Base-by-base conservation (phyloP, 805 yeast species). In the Ogataea corticis region DNA sequence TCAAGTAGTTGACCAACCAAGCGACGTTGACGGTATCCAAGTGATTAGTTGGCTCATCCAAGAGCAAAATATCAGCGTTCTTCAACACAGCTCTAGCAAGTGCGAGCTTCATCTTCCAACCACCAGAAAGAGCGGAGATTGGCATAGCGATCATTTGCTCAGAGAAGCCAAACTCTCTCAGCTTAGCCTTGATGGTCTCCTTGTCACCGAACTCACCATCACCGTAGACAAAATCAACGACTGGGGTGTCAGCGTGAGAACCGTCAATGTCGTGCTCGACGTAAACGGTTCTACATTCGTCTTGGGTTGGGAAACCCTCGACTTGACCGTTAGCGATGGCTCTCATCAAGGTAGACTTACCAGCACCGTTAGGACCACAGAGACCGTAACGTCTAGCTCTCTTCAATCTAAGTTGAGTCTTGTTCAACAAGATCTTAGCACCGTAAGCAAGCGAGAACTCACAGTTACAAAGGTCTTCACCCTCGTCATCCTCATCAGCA, bases 71-170 rank as follows among this genome's bases (percentile, higher is more conserved):
- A 76, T 88, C 96, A 68, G 99, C 98, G 77, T 91, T 91, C 83
- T 87, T 88, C 77, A 92, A 84, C 68, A 92, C 97, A 69, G 99
- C 99, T 79, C 97, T 89, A 65, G 99, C 98, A 68, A 92, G 83
- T 71, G 98, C 98, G 74, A 92, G 84, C 79, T 94, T 94, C 99
- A 92, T 92, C 85, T 94, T 94, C 99, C 99, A 92, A 84, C 99
- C 99, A 85, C 99, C 99, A 69, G 99, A 94, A 64, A 94, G 82
- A 57, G 97, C 87, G 69, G 89, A 83, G 72, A 92, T 92, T 68
- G 97, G 96, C 96, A 86, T 87, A 56, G 67, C 70, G 67, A 86
- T 83, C 97, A 92, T 94, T 69, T 85, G 96, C 50, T 88, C 92
- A 63, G 94, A 66, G 91, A 94, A 94, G 68, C 83, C 82, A 80